Conservation (phyloP, 2,329 filamentous ascomycete species). For the Ophiosphaerella korrae region DNA sequence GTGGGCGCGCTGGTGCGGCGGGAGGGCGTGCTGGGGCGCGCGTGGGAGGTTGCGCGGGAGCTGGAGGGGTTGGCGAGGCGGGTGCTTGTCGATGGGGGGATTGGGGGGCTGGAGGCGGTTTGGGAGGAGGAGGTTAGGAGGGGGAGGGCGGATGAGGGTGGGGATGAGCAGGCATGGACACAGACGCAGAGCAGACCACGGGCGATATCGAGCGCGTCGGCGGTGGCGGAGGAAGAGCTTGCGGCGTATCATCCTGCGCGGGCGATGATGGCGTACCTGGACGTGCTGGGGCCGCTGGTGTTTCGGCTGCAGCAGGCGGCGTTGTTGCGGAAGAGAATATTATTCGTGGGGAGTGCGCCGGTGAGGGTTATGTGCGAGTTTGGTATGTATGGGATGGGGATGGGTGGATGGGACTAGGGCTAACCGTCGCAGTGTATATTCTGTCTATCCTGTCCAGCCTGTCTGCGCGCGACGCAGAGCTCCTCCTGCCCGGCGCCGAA, state of each 20-base stretch:
- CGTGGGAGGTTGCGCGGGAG: conserved; percentile 82
- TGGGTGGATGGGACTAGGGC: background rate
- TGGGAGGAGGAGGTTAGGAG: conserved; percentile 66
- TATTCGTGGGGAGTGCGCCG: conserved; percentile 84
- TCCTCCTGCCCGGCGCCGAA: conserved; percentile 67
- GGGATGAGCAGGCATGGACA: too few relatives aligned
- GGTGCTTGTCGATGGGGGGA: conserved; percentile 70
- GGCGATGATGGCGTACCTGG: conserved; percentile 76
- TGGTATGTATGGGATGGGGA: conserved; percentile 61
- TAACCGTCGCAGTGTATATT: conserved; percentile 72
- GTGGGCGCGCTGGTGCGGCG: conserved; percentile 87
- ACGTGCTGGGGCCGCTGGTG: conserved; percentile 86
- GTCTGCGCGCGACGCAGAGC: conserved; percentile 72
- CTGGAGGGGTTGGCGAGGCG: conserved; percentile 72
- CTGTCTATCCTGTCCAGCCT: conserved; percentile 92
- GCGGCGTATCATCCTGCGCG: conserved; percentile 84
- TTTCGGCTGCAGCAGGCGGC: conserved; percentile 91
- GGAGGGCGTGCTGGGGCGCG: conserved; percentile 82
- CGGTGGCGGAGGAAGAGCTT: conserved; percentile 65
- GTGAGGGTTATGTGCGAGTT: conserved; percentile 87
- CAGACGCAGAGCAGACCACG: conserved; percentile 29
- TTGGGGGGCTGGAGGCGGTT: conserved; percentile 72
- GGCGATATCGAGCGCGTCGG: conserved; percentile 58
- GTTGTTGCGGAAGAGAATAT: conserved; percentile 81
- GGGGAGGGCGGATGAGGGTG: conserved; percentile 1